Evolutionary conservation across 2,329 filamentous ascomycete genomes (phyloP).

Genomic region (Metarhizium brunneum): DNA sequence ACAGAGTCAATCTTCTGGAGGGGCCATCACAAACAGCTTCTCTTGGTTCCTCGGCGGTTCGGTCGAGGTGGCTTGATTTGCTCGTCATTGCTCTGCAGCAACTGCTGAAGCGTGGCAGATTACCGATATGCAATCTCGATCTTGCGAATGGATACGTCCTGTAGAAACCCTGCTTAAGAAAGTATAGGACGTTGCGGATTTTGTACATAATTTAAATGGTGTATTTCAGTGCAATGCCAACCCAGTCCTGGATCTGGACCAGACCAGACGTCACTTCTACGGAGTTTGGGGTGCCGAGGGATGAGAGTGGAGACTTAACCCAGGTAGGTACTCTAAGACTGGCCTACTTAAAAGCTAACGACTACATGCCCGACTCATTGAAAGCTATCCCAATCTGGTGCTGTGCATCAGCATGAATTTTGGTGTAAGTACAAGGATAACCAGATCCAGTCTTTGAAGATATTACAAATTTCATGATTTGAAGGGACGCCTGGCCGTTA

Average conservation of each 20-base stretch:
- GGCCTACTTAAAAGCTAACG: too few species aligned
- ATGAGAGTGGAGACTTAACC: too few species aligned
- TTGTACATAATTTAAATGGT: too few species aligned
- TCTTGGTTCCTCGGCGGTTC: slow-evolving; percentile 66
- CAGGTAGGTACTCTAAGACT: too few species aligned
- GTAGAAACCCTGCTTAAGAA: not conserved
- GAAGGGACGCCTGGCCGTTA: not conserved
- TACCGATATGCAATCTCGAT: not conserved
- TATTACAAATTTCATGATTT: not conserved
- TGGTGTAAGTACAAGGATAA: not conserved
- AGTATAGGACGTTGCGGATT: too few species aligned
- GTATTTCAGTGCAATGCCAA: too few species aligned
- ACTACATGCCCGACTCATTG: too few species aligned
- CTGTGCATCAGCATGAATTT: too few species aligned
- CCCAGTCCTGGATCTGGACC: too few species aligned
- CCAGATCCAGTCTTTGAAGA: not conserved
- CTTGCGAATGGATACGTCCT: not conserved
- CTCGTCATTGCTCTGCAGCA: not conserved
- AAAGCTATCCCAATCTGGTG: too few species aligned
- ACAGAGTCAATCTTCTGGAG: not conserved
- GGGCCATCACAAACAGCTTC: slow-evolving; percentile 35
- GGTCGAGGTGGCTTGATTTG: slow-evolving; percentile 47
- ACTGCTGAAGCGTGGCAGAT: not conserved
- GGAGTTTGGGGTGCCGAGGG: too few species aligned
- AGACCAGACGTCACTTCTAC: too few species aligned